Conservation (phyloP, 164 flowering plant species). For the Vitis rotundifolia region DNA sequence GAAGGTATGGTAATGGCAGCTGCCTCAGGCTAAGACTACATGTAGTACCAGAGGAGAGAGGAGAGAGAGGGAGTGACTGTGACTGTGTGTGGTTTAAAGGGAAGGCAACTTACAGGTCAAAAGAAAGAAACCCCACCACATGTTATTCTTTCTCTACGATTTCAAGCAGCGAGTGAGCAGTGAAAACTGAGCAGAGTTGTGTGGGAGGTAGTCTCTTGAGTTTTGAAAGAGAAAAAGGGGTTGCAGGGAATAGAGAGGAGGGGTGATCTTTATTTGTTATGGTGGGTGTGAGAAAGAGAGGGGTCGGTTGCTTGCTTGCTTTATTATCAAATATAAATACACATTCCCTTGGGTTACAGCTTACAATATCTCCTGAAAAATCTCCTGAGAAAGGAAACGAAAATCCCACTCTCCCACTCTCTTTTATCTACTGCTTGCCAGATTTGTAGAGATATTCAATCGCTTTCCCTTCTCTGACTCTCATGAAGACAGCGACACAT, state of each 20-base stretch:
- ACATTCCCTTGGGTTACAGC: constrained; percentile 5
- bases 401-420: not conserved
- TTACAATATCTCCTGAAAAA: not conserved
- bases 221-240: not conserved
- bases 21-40: too few relatives aligned
- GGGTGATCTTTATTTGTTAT: not conserved
- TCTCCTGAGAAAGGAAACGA: not conserved
- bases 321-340: constrained; percentile 8
- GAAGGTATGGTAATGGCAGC: too few relatives aligned
- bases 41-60: not conserved
- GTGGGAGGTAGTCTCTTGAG: too few relatives aligned
- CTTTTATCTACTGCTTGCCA: constrained; percentile 2
- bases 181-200: too few relatives aligned
- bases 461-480: constrained; percentile 47
- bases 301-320: not conserved
- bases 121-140: constrained; percentile 4
- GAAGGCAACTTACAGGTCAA: not conserved
- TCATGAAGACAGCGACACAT: constrained; percentile 46
- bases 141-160: too few relatives aligned
- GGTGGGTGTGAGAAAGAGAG: not conserved
- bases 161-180: too few relatives aligned
- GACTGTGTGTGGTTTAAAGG: too few relatives aligned
- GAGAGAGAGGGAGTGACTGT: too few relatives aligned
- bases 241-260: not conserved
- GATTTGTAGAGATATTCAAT: constrained; percentile 39